These are phyloP conservation scores for Elongisporangium undulatum DNA, from an alignment of 352 stramenopile species.

Conservation along the genomic window DNA sequence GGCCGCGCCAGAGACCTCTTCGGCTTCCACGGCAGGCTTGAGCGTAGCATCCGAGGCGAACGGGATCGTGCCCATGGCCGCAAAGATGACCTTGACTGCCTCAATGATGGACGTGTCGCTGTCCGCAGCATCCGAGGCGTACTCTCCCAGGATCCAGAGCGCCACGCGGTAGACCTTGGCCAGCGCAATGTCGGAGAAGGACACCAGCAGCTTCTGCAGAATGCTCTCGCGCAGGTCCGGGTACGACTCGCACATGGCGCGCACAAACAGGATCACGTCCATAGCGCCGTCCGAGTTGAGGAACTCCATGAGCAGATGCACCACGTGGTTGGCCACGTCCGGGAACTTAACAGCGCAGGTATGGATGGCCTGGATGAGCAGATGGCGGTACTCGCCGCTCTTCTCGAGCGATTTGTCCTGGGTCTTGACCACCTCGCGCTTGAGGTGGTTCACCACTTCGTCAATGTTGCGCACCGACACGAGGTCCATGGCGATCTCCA, in stretches of 20 bases:
- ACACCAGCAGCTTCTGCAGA: conserved; percentile 93
- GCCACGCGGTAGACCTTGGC: conserved; percentile 96
- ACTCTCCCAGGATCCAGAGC: conserved; percentile 97
- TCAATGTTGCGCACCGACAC: conserved; percentile 97
- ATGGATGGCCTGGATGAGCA: conserved; percentile 99
- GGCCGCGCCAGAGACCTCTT: conserved; percentile 25
- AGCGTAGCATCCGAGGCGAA: conserved; percentile 55
- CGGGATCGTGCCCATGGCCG: conserved; percentile 70
- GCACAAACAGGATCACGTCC: conserved; percentile 98
- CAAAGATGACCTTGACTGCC: conserved; percentile 87
- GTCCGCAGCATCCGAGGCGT: conserved; percentile 57
- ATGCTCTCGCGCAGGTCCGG: conserved; percentile 90
- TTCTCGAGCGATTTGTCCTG: conserved; percentile 93
- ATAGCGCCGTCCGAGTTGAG: conserved; percentile 95
- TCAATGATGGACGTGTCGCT: conserved; percentile 74
- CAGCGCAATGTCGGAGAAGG: conserved; percentile 91
- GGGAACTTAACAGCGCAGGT: conserved; percentile 97
- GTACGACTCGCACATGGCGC: conserved; percentile 97
- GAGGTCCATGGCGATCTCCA: conserved; percentile 98
- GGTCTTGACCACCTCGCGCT: conserved; percentile 89
- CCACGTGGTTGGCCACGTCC: conserved; percentile 96
- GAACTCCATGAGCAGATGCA: conserved; percentile 99
- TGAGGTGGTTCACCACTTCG: conserved; percentile 92
- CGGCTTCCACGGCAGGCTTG: conserved; percentile 25
- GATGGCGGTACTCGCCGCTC: conserved; percentile 93